Base-by-base conservation (phyloP, 176 grass and related monocot genomes). In the Neostapfia colusana region DNA sequence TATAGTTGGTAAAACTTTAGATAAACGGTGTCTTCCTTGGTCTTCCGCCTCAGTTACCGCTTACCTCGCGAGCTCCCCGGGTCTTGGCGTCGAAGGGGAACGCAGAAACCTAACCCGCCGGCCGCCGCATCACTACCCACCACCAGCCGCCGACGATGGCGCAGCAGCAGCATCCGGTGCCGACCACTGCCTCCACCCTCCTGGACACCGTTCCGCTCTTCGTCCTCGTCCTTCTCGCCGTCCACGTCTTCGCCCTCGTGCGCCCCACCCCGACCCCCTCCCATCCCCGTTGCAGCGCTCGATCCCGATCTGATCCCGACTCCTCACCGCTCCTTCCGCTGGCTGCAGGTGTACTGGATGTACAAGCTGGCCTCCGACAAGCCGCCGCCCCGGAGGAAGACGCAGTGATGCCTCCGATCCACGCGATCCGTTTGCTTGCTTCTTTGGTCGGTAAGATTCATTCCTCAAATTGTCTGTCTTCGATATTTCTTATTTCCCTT, bases 271-370 rank as follows among this genome's bases (percentile, higher is more conserved):
- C 31, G n/a, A n/a, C n/a, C 27, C 40, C 16, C 9, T 16, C 17
- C 15, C 31, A 4, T 0, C 7, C 34, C 14, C 34, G 14, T 42
- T 45, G 39, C 36, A n/a, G n/a, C 28, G 17, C 26, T 60, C 51
- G 20, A 67, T 57, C 25, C 13, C 58, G 11, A 51, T 42, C 26
- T 8, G 42, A 67, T 60, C 58, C 25, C 45, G 6, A 10, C 7
- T 34, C 20, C 9, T 65, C 57, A 39, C 66, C 4, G 0, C 76
- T 43, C 26, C 27, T 26, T 1, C 21, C 27, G 3, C 48, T 88
- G 26, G 1, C 28, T 39, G 72, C 69, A 88, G 89, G 77, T 91
- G 74, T 91, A 74, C 73, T 91, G 85, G 89, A 85, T 91, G 69
- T 91, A 88, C 68, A 91, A 66, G 54, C 21, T 91, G 37, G 77